Conservation (phyloP, 768 basidiomycete genomes). For the Leucogyrophana mollusca region DNA sequence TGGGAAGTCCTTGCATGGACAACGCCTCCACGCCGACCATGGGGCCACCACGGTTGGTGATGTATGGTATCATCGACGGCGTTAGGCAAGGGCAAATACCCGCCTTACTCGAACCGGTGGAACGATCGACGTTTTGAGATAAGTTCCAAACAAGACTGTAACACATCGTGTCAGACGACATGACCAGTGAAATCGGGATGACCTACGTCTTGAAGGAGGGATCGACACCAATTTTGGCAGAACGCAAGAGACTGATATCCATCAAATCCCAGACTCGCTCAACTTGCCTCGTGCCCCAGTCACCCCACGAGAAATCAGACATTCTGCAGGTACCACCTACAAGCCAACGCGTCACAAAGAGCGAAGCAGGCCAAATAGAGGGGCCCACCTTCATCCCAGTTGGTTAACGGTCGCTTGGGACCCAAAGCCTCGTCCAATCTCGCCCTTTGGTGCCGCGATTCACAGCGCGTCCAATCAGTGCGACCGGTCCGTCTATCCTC, state of each 20-base stretch:
- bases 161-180: constrained; percentile 7
- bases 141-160: constrained; percentile 90
- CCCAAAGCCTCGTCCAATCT: constrained; percentile 83
- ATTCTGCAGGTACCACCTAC: constrained; percentile 80
- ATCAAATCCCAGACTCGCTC: constrained; percentile 95
- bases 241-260: constrained; percentile 86
- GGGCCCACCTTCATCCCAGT: constrained; percentile 84
- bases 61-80: constrained; percentile 95
- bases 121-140: constrained; percentile 94
- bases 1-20: constrained; percentile 91
- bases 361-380: constrained; percentile 1
- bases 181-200: not conserved
- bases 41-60: constrained; percentile 93
- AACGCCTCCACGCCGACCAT: constrained; percentile 93
- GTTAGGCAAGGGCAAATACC: constrained; percentile 94
- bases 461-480: constrained; percentile 90
- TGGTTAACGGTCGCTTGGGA: constrained; percentile 80
- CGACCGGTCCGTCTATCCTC: constrained; percentile 70
- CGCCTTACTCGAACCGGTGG: constrained; percentile 73
- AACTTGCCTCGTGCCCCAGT: constrained; percentile 92
- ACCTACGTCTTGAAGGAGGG: constrained; percentile 85
- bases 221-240: constrained; percentile 78
- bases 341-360: not conserved
- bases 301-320: constrained; percentile 88
- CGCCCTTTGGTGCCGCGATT: constrained; percentile 87